Evolutionary conservation across 129 eudicot species (phyloP).

Genomic region (Kitagawia praeruptora): DNA sequence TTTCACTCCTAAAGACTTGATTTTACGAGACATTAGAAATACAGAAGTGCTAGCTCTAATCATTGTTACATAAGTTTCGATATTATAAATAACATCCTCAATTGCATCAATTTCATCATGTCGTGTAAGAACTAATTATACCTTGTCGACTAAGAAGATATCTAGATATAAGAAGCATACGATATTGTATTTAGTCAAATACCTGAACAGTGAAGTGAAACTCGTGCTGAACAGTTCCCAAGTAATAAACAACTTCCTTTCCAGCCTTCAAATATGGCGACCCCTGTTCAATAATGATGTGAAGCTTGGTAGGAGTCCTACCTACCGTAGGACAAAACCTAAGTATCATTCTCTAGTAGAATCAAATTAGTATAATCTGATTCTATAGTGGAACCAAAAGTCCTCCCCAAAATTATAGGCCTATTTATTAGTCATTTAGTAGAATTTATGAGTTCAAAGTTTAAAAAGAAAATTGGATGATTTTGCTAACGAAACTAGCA

Average conservation of each 20-base stretch:
- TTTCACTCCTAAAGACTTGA: conserved; percentile 84
- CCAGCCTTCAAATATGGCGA: conserved; percentile 86
- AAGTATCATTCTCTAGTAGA: too few species aligned
- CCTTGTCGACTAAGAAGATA: background rate
- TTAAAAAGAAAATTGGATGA: too few species aligned
- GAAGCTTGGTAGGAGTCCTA: too few species aligned
- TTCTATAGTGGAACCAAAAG: too few species aligned
- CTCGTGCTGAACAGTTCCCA: conserved; percentile 87
- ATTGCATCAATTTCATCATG: conserved; percentile 94
- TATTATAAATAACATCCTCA: conserved; percentile 87
- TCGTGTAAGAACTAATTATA: background rate
- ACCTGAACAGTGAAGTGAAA: conserved; percentile 77
- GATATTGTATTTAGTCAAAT: background rate
- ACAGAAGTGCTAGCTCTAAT: conserved; percentile 86
- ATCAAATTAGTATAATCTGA: too few species aligned
- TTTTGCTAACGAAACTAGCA: too few species aligned
- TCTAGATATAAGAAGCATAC: background rate
- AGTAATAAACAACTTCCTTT: conserved; percentile 79
- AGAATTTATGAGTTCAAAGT: too few species aligned
- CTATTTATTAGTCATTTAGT: too few species aligned
- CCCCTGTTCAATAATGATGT: conserved; percentile 19
- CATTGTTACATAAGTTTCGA: conserved; percentile 81
- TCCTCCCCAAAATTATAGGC: too few species aligned
- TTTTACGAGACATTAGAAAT: conserved; percentile 93
- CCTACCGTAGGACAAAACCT: too few species aligned